Evolutionary conservation across 768 basidiomycete species (phyloP).

Genomic region (Leccinum incarnatum): DNA sequence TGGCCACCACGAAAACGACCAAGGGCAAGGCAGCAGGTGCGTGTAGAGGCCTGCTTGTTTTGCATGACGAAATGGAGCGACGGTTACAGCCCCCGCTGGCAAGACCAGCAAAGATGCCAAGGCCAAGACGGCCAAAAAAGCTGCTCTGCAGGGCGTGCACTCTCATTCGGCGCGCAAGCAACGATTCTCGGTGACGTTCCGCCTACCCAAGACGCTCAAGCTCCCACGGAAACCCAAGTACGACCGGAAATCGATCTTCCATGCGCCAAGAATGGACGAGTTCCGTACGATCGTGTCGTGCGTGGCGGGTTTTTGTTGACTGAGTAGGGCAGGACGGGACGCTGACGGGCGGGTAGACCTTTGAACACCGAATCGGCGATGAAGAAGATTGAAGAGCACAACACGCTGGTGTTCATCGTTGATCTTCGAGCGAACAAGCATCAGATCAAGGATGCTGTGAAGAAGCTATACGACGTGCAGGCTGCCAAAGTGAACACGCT

Average conservation of each 20-base stretch:
- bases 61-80: neutral
- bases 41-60: conserved; percentile 31
- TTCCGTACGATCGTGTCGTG: conserved; percentile 91
- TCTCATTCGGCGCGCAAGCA: conserved; percentile 76
- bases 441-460: conserved; percentile 99
- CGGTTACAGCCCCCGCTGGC: conserved; percentile 19
- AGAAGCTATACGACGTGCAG: conserved; percentile 98
- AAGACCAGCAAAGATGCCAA: conserved; percentile 51
- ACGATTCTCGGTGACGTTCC: conserved; percentile 86
- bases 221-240: conserved; percentile 85
- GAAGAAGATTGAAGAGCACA: conserved; percentile 99
- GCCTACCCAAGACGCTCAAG: conserved; percentile 91
- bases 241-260: conserved; percentile 91
- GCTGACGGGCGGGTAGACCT: conserved; percentile 45
- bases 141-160: conserved; percentile 84
- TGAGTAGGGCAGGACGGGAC: neutral
- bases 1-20: conserved; percentile 67
- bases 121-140: conserved; percentile 96
- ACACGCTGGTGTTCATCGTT: conserved; percentile 98
- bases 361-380: conserved; percentile 96
- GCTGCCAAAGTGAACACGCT: conserved; percentile 97
- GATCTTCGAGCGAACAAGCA: conserved; percentile 96
- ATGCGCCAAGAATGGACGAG: conserved; percentile 94
- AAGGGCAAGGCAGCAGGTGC: conserved; percentile 59
- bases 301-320: conserved; percentile 32